Evolutionary conservation across 305 asterid genomes (phyloP).

Genomic region (Fraxinus sp.): DNA sequence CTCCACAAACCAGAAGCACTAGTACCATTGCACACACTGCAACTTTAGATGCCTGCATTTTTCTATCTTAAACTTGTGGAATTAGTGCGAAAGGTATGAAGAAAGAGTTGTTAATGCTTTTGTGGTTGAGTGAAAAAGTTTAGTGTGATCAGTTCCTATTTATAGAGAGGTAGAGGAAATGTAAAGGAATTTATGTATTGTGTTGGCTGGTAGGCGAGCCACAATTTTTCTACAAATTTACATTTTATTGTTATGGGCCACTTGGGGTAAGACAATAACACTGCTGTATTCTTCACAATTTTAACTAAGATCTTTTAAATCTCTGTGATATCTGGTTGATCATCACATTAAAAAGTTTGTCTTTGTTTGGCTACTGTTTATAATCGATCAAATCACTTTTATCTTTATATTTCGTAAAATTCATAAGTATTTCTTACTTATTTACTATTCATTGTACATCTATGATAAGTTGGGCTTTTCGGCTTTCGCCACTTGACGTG

Average conservation of each 20-base stretch:
- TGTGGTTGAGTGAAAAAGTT: neutral
- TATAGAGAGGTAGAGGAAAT: neutral
- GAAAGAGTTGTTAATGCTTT: neutral
- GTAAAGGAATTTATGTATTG: neutral
- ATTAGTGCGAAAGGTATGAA: neutral
- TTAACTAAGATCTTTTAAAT: too few relatives aligned
- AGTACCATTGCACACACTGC: conserved; percentile 21
- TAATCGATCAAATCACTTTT: too few relatives aligned
- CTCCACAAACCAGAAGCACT: conserved; percentile 23
- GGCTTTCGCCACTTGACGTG: neutral
- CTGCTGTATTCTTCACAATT: neutral
- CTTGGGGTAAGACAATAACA: neutral
- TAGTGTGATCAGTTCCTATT: neutral
- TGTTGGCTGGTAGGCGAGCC: neutral
- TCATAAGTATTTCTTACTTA: too few relatives aligned
- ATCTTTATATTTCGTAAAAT: too few relatives aligned
- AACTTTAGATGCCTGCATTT: conserved; percentile 28
- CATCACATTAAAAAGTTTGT: neutral
- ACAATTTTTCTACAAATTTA: neutral
- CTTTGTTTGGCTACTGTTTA: neutral
- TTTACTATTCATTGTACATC: neutral
- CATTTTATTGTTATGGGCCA: neutral
- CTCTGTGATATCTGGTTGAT: neutral
- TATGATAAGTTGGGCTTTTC: neutral
- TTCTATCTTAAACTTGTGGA: neutral